Evolutionary conservation across 495 filamentous ascomycete species (phyloP).

Genomic region (Evernia prunastri): DNA sequence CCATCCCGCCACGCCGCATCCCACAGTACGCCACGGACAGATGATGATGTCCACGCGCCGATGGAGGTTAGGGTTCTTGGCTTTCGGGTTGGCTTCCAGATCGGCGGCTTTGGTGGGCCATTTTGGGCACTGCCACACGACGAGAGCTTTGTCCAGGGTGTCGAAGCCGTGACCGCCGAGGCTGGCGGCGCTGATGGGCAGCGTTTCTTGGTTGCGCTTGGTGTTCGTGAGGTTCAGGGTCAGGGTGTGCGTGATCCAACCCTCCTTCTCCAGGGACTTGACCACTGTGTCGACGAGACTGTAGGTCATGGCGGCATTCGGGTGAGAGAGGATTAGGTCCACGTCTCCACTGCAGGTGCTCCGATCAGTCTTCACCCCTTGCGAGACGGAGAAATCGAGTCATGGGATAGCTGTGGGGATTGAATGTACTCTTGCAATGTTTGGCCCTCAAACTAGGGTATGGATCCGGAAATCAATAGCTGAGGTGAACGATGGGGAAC

Average conservation of each 20-base stretch:
- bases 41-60: conserved; percentile 92
- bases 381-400: not conserved
- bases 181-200: conserved; percentile 43
- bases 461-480: not conserved
- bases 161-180: conserved; percentile 62
- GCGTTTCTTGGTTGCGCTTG: conserved; percentile 62
- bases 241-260: conserved; percentile 79
- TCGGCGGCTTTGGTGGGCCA: conserved; percentile 41
- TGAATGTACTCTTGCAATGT: not conserved
- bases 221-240: conserved; percentile 58
- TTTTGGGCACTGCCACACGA: conserved; percentile 84
- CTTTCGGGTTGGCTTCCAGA: conserved; percentile 29
- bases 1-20: conserved; percentile 87
- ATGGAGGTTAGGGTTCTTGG: conserved; percentile 67
- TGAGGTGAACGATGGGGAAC: no score
- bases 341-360: conserved; percentile 58
- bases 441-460: not conserved
- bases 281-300: conserved; percentile 64
- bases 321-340: conserved; percentile 80
- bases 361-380: not conserved
- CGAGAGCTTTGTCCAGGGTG: conserved; percentile 79
- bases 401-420: not conserved
- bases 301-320: conserved; percentile 55
- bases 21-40: conserved; percentile 77
- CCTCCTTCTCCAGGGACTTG: conserved; percentile 55